Base-by-base conservation (phyloP, 192 early-diverging fungal genomes). In the Mortierella claussenii region DNA sequence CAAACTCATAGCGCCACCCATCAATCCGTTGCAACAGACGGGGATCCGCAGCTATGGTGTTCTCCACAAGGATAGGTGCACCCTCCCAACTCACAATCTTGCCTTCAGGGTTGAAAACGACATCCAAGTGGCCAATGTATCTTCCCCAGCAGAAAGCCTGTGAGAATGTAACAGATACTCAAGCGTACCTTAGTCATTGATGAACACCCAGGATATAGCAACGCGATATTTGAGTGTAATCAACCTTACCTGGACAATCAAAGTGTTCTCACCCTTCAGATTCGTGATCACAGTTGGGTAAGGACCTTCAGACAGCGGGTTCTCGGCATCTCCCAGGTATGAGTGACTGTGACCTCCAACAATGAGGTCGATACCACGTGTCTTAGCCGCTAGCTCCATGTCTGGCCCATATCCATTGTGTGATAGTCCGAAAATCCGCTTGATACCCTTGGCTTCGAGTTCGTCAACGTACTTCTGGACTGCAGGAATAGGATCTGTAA, bases 271-370 rank as follows among this genome's bases (percentile, higher is more conserved):
- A 62, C 89, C 88, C 58, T 86, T 89, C 27, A 78, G n/a, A 66
- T 89, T 89, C 3, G 63, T 79, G 28, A 92, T 82, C 33, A 80
- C 79, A 27, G 91, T 92, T 31, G 93, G 93, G 68, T 92, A 95
- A 2, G 87, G 78, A 2, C 91, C 93, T 21, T 73, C 78, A 18
- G 80, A 83, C 23, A 68, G 56, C n/a, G 78, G 70, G n/a, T 81
- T 82, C 11, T 65, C 65, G 0, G 84, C 64, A 55, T 90, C 81
- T 36, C 80, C 81, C 8, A 93, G 68, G 54, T 89, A 86, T 24
- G 89, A 82, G 74, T 95, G 93, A 20, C 90, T 89, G 70, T 95
- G 91, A 20, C 91, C 91, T 45, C 93, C 93, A 44, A 92, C 83
- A 73, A 91, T 89, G 33, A 90, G 48, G 33, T 80, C 79, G 8